Base-by-base conservation (phyloP, 306 rosid species). In the Canavalia ensiformis region DNA sequence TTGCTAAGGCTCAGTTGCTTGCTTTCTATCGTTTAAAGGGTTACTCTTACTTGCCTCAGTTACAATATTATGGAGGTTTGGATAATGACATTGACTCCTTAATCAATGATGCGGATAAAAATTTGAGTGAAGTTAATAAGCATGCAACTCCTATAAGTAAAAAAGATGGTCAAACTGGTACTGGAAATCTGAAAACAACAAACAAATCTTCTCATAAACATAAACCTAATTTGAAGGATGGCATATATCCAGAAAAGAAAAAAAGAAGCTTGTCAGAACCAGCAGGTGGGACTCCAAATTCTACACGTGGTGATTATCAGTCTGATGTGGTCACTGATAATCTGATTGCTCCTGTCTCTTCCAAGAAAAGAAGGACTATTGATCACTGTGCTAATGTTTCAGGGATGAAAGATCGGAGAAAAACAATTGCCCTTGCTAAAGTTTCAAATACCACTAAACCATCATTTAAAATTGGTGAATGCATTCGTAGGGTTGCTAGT, bases 401-500 rank as follows among this genome's bases (percentile, higher is more conserved):
- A 5, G 79, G 79, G 79, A 41, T 47, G 54, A 87, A 86, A 74
- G 89, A 81, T 57, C 81, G 89, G 76, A 87, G 88, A 81, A 94
- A 90, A 80, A 83, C 89, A 13, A 60, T 83, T 73, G 83, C 95
- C 57, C 72, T 75, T 37, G 88, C 89, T 4, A 91, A 90, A 88
- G 86, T 88, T 86, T 91, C 94, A 34, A 86, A 55, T 77, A 70
- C 88, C 64, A 49, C 88, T 75, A 90, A 90, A 78, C 90, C 76
- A 42, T 90, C 97, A 55, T 95, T 95, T 88, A 91, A 87, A 87
- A 89, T 95, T 80, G 99, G 99, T 56, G 99, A 91, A 8, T 88
- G 98, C 73, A 90, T 95, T 63, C 96, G 91, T 68, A 90, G 96
- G 89, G 97, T 86, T 81, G 99, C 99, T 50, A 95, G 89, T 78